A percentile compares a stretch with the other conserved stretches of the same genome.
Conservation (phyloP, 2,329 filamentous ascomycete species). For the Fusarium secorum region DNA sequence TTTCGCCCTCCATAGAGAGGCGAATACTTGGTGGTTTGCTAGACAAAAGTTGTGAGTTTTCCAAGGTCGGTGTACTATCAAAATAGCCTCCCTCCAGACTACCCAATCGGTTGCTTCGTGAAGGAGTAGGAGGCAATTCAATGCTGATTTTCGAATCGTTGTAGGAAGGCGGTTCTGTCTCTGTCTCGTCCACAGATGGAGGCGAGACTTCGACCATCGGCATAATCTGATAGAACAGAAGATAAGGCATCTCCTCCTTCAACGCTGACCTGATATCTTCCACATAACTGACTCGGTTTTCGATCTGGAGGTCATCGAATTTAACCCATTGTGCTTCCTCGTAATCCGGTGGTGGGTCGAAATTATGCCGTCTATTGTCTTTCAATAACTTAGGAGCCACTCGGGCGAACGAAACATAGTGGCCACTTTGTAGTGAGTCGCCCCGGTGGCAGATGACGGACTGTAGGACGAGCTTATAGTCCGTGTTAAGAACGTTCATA, state of each 20-base stretch:
- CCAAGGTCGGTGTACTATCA: slow-evolving; percentile 38
- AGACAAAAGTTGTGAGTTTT: slow-evolving; percentile 29
- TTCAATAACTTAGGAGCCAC: slow-evolving; percentile 71
- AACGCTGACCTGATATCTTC: slow-evolving; percentile 80
- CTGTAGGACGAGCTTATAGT: slow-evolving; percentile 92
- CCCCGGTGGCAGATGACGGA: slow-evolving; percentile 93
- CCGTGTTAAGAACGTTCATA: slow-evolving; percentile 74
- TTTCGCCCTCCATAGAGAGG: slow-evolving; percentile 64
- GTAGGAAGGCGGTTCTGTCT: slow-evolving; percentile 66
- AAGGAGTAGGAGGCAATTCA: slow-evolving; percentile 44
- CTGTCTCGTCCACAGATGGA: slow-evolving; percentile 56
- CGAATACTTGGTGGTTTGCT: slow-evolving; percentile 60
- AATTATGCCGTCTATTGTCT: slow-evolving; percentile 64
- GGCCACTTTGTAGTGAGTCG: slow-evolving; percentile 83
- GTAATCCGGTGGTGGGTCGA: slow-evolving; percentile 69
- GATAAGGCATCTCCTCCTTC: slow-evolving; percentile 88
- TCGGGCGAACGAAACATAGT: slow-evolving; percentile 87
- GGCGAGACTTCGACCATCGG: slow-evolving; percentile 77
- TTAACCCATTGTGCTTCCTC: slow-evolving; percentile 83
- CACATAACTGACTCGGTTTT: slow-evolving; percentile 75
- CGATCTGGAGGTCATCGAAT: slow-evolving; percentile 83
- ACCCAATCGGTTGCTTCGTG: slow-evolving; percentile 25
- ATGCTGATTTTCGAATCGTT: slow-evolving; percentile 58
- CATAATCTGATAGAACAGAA: slow-evolving; percentile 94
- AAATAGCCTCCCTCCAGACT: slow-evolving; percentile 40